Base-by-base conservation (phyloP, 2,329 filamentous ascomycete species). In the Rhexocercosporidium sp. region DNA sequence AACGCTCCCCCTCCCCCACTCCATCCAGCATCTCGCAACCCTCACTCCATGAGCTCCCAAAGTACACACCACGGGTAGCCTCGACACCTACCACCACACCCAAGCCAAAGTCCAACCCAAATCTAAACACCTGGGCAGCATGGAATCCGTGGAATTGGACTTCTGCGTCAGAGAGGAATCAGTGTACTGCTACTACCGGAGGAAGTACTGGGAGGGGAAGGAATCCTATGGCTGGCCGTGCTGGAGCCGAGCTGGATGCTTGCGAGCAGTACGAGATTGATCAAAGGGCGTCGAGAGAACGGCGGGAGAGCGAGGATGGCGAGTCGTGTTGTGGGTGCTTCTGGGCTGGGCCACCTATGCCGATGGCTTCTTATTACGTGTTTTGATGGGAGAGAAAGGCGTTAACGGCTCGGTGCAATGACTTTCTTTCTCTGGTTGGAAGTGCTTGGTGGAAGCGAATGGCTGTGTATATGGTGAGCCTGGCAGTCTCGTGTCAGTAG, bases 301-400 rank as follows among this genome's bases (percentile, higher is more conserved):
- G 25, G 31, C 41, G 46, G n/a, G 47, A 27, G n/a, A 44, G 54
- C 18, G 66, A 53, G n/a, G 60, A 41, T 41, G 49, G 60, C 20
- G 66, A 69, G 18, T 67, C 63, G 62, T 71, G 66, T 49, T 71
- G 70, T 47, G 59, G 64, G n/a, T 69, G 66, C 44, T 69, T 70
- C 51, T 69, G 64, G 59, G 47, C 65, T n/a, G 66, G 68, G 11
- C 57, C 67, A 18, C 46, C 53, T 12, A 25, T 59, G 18, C 41
- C 47, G 22, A 66, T 49, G 47, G 41, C 34, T 37, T 56, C 62
- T 25, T 65, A 57, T 64, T 63, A 67, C 44, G n/a, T 66, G 41
- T 65, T 68, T 25, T 70, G 39, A 64, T 37, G 27, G n/a, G 16
- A 22, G 59, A 16, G 12, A 11, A 18, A 3, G 47, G 47, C 8